Evolutionary conservation across 192 early-diverging fungal genomes (phyloP).

Genomic region (Endogone sp.): DNA sequence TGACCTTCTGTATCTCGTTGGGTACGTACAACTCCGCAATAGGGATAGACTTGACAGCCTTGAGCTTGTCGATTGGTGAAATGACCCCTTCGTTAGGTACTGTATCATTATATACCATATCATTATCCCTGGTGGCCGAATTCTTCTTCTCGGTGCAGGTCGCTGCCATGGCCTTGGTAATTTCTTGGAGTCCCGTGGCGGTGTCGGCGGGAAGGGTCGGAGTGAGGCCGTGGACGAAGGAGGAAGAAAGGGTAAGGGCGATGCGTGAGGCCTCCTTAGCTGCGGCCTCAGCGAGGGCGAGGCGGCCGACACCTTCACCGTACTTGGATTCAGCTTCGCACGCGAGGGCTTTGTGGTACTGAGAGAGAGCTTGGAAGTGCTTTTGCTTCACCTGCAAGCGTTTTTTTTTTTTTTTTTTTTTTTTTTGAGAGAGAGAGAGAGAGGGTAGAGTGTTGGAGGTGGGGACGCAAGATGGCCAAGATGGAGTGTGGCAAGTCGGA

Average conservation of each 20-base stretch:
- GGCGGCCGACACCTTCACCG: conserved; percentile 79
- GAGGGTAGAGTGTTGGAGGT: not conserved
- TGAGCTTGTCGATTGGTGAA: conserved; percentile 77
- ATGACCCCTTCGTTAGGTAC: conserved; percentile 79
- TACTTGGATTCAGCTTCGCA: conserved; percentile 77
- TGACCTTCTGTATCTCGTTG: conserved; percentile 78
- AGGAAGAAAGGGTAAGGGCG: conserved; percentile 60
- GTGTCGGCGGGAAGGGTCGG: conserved; percentile 60
- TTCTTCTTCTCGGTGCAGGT: conserved; percentile 68
- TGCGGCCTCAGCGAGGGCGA: conserved; percentile 69
- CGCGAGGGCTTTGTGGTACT: conserved; percentile 78
- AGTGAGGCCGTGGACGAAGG: conserved; percentile 56
- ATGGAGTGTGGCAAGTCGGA: not conserved
- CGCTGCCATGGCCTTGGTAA: conserved; percentile 60
- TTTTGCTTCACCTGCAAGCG: conserved; percentile 76
- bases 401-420: not conserved
- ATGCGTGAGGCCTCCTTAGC: conserved; percentile 86
- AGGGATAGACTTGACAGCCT: conserved; percentile 73
- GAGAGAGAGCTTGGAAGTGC: conserved; percentile 82
- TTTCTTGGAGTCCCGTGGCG: conserved; percentile 68
- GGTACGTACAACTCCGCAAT: conserved; percentile 73
- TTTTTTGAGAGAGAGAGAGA: no score
- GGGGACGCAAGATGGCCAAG: not conserved
- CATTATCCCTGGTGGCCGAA: conserved; percentile 83
- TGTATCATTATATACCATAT: conserved; percentile 89